Base-by-base conservation (phyloP, 2,329 filamentous ascomycete species). In the Fulvia fulva region DNA sequence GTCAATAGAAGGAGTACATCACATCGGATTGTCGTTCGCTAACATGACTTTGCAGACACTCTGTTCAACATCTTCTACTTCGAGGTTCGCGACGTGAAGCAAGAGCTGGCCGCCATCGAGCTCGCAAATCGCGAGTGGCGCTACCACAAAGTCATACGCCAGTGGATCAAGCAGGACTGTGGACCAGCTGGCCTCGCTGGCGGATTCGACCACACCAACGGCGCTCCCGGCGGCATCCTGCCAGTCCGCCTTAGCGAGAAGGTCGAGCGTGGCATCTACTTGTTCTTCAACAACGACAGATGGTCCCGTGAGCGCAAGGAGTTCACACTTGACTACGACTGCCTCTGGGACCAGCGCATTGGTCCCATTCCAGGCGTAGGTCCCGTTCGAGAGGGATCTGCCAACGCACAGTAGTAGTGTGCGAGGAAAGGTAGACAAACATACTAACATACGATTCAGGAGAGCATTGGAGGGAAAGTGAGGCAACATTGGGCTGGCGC, bases 21-120 rank as follows among this genome's bases (percentile, higher is more conserved):
- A 9, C 32, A 11, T 26, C 25, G 12, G 6, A 44, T 19, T 32
- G n/a, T 46, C 22, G 5, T 19, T 12, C 41, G 50, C 63, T 64
- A 53, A 67, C 34, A 43, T 12, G n/a, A n/a, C 34, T 37, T 78
- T 44, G 79, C 84, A 63, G 86, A 88, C 69, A 88, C 86, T 0
- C 76, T 88, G 4, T 86, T 88, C 69, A 85, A 84, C 68, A 86
- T 88, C 59, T 88, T 88, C 77, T 88, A 87, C 73, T 85, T 83
- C 62, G 82, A 84, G 75, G 84, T 85, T 14, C 77, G 83, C 58
- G 85, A 87, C 67, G 80, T 87, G 56, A 78, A 85, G 70, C 86
- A 88, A 68, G 86, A 88, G 68, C 75, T 86, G 47, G 85, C 85
- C 5, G 85, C 85, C 7, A 78, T 81, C 57, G 85, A 88, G 68